These are phyloP conservation scores for Sorghum bicolor DNA, from an alignment of 176 grass and related monocot genomes.

Conservation along the genomic window DNA sequence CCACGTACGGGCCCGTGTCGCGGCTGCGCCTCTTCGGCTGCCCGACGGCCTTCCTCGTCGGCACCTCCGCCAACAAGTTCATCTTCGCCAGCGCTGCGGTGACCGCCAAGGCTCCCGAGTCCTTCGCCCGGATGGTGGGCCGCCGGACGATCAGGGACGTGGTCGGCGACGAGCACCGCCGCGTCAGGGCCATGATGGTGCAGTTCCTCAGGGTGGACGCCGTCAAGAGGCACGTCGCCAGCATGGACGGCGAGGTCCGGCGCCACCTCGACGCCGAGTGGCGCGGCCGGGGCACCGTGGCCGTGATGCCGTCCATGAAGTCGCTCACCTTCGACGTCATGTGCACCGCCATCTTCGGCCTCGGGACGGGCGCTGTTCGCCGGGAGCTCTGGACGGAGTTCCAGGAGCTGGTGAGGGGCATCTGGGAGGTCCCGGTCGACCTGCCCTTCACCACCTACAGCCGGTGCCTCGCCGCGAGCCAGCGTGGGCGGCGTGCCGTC, in stretches of 20 bases:
- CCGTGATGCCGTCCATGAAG: constrained; percentile 44
- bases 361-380: constrained; percentile 7
- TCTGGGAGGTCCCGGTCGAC: constrained; percentile 26
- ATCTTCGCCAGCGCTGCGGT: constrained; percentile 22
- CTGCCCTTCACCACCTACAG: constrained; percentile 34
- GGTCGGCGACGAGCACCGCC: constrained; percentile 27
- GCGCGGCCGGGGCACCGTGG: not conserved
- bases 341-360: constrained; percentile 26
- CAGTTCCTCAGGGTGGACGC: constrained; percentile 32
- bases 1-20: constrained; percentile 13
- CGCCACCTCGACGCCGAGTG: constrained; percentile 23
- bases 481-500: constrained; percentile 18
- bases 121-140: constrained; percentile 27
- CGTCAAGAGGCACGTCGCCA: constrained; percentile 22
- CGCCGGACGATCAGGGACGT: constrained; percentile 12
- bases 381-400: constrained; percentile 27
- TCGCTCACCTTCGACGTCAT: constrained; percentile 39
- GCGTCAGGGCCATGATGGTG: constrained; percentile 22
- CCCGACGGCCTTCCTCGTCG: constrained; percentile 22
- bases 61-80: constrained; percentile 25
- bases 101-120: not conserved
- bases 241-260: constrained; percentile 31
- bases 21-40: constrained; percentile 36
- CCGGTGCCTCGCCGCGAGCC: constrained; percentile 35
- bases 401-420: constrained; percentile 23